Conservation (phyloP, 305 asterid genomes). For the Fraxinus baroniana region DNA sequence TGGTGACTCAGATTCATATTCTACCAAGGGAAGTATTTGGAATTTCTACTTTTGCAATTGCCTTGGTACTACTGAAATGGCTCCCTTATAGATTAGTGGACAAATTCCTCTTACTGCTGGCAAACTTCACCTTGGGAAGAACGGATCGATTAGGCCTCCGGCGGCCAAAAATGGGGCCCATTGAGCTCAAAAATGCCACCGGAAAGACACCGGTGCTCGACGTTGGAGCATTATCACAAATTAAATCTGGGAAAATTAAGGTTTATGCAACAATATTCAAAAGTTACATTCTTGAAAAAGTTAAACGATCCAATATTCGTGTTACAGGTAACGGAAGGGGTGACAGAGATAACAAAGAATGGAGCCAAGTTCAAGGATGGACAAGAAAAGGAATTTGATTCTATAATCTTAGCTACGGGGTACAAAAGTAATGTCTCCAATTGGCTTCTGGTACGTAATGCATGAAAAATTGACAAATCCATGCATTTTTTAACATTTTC, state of each 20-base stretch:
- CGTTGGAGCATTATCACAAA: slow-evolving; percentile 70
- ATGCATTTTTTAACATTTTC: too few relatives aligned
- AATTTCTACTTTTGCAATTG: too few relatives aligned
- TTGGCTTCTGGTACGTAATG: slow-evolving; percentile 75
- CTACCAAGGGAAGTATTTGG: too few relatives aligned
- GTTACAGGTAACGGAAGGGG: slow-evolving; percentile 66
- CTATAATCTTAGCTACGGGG: slow-evolving; percentile 84
- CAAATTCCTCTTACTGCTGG: too few relatives aligned
- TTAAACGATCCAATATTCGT: not conserved
- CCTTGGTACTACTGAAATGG: too few relatives aligned
- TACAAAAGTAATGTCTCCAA: slow-evolving; percentile 88
- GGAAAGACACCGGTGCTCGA: slow-evolving; percentile 95
- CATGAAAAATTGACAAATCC: too few relatives aligned
- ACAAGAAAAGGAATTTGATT: slow-evolving; percentile 70
- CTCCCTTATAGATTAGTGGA: too few relatives aligned
- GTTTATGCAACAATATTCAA: slow-evolving; percentile 23
- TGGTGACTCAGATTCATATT: too few relatives aligned
- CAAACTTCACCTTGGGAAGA: too few relatives aligned
- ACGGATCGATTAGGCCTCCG: slow-evolving; percentile 59
- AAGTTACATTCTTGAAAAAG: not conserved
- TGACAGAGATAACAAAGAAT: slow-evolving; percentile 60
- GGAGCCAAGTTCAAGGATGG: slow-evolving; percentile 86
- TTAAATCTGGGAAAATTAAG: slow-evolving; percentile 67
- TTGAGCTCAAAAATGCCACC: slow-evolving; percentile 79
- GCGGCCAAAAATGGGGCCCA: slow-evolving; percentile 86